These are phyloP conservation scores for Rhizodiscina lignyota DNA, from an alignment of 495 filamentous ascomycete species.

Conservation along the genomic window DNA sequence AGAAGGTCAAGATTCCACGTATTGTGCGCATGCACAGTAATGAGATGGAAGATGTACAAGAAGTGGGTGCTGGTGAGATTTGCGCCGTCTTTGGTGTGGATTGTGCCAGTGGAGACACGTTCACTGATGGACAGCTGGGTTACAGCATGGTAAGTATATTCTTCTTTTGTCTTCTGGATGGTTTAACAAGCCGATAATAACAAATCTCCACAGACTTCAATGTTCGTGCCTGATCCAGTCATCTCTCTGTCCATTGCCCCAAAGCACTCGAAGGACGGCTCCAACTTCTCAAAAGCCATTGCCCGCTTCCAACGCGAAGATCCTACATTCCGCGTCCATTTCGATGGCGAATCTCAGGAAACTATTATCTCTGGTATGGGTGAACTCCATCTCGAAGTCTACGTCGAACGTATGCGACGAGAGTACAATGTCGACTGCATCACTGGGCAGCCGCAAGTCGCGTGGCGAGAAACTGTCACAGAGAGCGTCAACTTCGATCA, in stretches of 20 bases:
- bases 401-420: conserved; percentile 93
- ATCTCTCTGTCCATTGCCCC: conserved; percentile 96
- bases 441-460: conserved; percentile 93
- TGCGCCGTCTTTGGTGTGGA: conserved; percentile 98
- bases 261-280: conserved; percentile 78
- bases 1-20: conserved; percentile 91
- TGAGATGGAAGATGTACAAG: conserved; percentile 91
- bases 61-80: conserved; percentile 92
- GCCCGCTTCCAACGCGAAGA: conserved; percentile 98
- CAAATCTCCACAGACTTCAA: conserved; percentile 69
- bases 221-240: conserved; percentile 98
- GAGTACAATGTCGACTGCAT: conserved; percentile 93
- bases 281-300: conserved; percentile 98
- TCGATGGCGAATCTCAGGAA: conserved; percentile 79
- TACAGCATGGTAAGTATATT: conserved; percentile 54
- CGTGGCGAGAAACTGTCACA: conserved; percentile 90
- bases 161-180: background rate
- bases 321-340: conserved; percentile 88
- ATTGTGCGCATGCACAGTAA: conserved; percentile 99
- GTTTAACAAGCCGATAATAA: conserved; percentile 4
- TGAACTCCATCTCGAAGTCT: conserved; percentile 92
- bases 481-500: conserved; percentile 70
- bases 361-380: conserved; percentile 99
- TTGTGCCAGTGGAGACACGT: conserved; percentile 94
- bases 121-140: conserved; percentile 85